Conservation (phyloP, 2,329 filamentous ascomycete species). For the Colletotrichum sp. region DNA sequence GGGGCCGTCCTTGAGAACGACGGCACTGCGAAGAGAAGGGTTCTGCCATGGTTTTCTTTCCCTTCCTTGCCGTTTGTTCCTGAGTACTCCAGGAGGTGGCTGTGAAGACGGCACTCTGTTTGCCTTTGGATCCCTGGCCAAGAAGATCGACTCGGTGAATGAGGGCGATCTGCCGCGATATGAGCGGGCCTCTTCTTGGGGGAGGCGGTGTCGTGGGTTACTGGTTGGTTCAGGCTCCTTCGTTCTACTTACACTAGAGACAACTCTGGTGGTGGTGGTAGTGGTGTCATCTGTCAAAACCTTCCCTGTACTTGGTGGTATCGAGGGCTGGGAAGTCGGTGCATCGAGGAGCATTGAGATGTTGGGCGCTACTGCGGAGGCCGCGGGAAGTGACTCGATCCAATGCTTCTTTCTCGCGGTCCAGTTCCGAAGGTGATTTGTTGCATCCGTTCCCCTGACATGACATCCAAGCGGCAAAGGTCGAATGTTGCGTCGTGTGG, state of each 20-base stretch:
- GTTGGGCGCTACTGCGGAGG: neutral
- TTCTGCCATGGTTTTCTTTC: neutral
- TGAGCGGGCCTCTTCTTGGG: neutral
- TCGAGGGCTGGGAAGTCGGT: neutral
- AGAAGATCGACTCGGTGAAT: neutral
- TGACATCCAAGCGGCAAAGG: neutral
- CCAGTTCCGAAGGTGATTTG: neutral
- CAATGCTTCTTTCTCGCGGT: neutral
- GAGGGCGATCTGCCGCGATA: conserved; percentile 13
- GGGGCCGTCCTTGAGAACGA: neutral
- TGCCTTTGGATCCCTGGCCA: neutral
- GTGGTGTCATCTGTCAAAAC: neutral
- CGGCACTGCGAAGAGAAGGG: neutral
- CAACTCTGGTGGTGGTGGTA: neutral
- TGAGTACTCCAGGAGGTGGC: conserved; percentile 8
- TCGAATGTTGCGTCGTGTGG: neutral
- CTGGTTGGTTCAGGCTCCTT: neutral
- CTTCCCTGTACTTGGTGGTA: neutral
- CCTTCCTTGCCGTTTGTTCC: neutral
- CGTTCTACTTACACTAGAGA: neutral
- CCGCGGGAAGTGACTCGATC: neutral
- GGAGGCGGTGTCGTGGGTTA: neutral
- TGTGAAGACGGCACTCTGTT: neutral
- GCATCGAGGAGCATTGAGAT: neutral
- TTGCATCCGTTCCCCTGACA: neutral